Evolutionary conservation across 371 early-diverging fungal genomes (phyloP).

Genomic region (Mucor saturninus): DNA sequence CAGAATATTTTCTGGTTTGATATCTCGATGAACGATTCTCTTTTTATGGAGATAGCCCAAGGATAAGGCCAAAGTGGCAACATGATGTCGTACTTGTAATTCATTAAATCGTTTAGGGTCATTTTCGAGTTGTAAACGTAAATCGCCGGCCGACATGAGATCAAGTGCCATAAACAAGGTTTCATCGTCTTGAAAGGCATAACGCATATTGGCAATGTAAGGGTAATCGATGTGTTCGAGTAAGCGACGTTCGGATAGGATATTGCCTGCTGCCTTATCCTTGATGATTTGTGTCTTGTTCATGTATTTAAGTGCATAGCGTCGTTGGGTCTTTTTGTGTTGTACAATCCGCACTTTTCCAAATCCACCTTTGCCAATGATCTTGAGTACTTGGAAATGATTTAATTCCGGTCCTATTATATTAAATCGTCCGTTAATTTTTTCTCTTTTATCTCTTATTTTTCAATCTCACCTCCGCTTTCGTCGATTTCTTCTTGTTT

Average conservation of each 20-base stretch:
- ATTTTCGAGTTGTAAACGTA: conserved; percentile 75
- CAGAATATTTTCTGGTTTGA: conserved; percentile 92
- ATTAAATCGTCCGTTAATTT: neutral
- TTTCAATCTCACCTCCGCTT: conserved; percentile 15
- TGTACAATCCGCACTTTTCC: conserved; percentile 84
- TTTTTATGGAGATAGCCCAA: conserved; percentile 73
- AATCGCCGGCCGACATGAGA: conserved; percentile 84
- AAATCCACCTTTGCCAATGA: conserved; percentile 74
- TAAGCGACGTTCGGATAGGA: conserved; percentile 56
- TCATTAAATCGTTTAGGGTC: conserved; percentile 57
- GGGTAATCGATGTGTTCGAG: conserved; percentile 51
- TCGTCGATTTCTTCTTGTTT: conserved; percentile 23
- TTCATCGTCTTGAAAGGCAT: conserved; percentile 81
- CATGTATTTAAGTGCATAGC: conserved; percentile 64
- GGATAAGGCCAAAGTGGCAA: conserved; percentile 76
- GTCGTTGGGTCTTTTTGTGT: conserved; percentile 65
- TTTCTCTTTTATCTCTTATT: neutral
- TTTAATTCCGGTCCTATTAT: conserved; percentile 47
- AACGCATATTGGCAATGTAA: conserved; percentile 67
- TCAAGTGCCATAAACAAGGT: conserved; percentile 78
- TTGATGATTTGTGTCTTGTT: conserved; percentile 54
- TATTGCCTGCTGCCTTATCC: conserved; percentile 43
- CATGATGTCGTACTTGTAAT: conserved; percentile 71
- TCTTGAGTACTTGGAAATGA: conserved; percentile 68
- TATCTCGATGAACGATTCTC: conserved; percentile 70